These are phyloP conservation scores for Ophiocordyceps camponoti-leonardi DNA, from an alignment of 2,329 filamentous ascomycete genomes.

Conservation along the genomic window DNA sequence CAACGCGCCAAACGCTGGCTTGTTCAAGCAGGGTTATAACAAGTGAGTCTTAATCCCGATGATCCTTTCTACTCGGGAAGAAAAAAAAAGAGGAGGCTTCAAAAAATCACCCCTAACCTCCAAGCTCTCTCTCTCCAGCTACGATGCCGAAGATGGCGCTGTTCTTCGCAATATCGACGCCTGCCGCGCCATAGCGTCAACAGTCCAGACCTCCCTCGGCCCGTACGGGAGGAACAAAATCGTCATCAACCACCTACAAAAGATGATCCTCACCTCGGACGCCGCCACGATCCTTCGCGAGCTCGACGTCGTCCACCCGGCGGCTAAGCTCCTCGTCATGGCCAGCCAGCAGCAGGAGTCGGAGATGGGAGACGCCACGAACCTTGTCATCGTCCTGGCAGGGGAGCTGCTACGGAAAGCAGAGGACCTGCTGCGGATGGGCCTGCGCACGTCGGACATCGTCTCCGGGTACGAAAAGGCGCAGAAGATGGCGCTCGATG, in stretches of 20 bases:
- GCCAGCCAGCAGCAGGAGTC: conserved; percentile 96
- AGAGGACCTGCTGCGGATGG: conserved; percentile 90
- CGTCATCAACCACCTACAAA: conserved; percentile 98
- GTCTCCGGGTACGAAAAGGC: conserved; percentile 92
- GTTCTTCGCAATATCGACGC: conserved; percentile 98
- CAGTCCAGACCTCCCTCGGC: conserved; percentile 90
- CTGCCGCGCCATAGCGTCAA: conserved; percentile 87
- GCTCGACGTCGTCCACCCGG: conserved; percentile 94
- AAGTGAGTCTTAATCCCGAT: conserved; percentile 43
- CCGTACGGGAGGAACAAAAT: conserved; percentile 99
- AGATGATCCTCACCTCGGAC: conserved; percentile 98
- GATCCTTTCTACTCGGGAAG: background rate
- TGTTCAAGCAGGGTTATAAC: conserved; percentile 95
- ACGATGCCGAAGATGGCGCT: conserved; percentile 97
- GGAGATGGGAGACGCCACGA: conserved; percentile 97
- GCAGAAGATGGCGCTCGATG: conserved; percentile 70
- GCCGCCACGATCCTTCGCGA: conserved; percentile 94
- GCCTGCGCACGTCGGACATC: conserved; percentile 95
- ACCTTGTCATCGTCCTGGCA: conserved; percentile 88
- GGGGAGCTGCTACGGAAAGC: conserved; percentile 94
- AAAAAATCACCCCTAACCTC: background rate
- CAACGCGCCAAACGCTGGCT: conserved; percentile 75
- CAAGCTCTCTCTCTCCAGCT: conserved; percentile 38
- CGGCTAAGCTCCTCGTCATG: conserved; percentile 96
- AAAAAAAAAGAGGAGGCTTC: too few relatives aligned